Evolutionary conservation across 208 protist genomes (phyloP), one percentile per base, ranked within the genome.

Genomic region (Leishmania martiniquensis): DNA sequence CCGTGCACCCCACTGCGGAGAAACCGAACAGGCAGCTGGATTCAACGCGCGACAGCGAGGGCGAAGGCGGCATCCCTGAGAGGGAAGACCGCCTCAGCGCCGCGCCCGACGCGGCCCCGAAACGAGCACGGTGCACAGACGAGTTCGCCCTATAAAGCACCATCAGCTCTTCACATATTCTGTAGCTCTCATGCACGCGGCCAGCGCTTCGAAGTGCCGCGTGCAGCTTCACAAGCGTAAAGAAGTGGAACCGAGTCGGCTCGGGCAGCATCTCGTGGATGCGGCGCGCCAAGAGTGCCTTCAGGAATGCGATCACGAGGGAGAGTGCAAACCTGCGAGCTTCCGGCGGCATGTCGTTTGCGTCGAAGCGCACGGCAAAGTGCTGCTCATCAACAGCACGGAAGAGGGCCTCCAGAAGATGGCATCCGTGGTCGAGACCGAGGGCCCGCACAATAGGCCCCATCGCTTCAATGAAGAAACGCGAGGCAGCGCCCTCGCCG

Each of bases 231-330:
- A 82, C 81, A 55, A 92, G 75, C 54, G 87, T 86, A 49, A 89
- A 81, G 78, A 93, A 93, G 67, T 91, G 77, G 78, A 93, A 96
- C 37, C 54, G 78, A 29, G 85, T 20, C 15, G 88, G 77, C n/a
- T 92, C 73, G 42, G 78, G 68, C 60, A 88, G 77, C 60, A 89
- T 60, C 55, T 87, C 80, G 52, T 80, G 80, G 44, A 89, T 76
- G 63, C 83, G 75, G 20, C 87, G 72, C 75, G 83, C 87, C 68
- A 94, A 76, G 39, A 94, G 75, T 65, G 86, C 87, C 78, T 96
- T 96, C 60, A 94, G 67, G 76, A 94, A 94, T 52, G 85, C 87
- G 52, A 94, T 86, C 55, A 94, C 84, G 7, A 96, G 54, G 47
- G 49, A 25, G 25, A 81, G 75, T 17, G 76, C 69, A 22, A 86